Base-by-base conservation (phyloP, 164 flowering plant genomes). In the Vitis cinerea region DNA sequence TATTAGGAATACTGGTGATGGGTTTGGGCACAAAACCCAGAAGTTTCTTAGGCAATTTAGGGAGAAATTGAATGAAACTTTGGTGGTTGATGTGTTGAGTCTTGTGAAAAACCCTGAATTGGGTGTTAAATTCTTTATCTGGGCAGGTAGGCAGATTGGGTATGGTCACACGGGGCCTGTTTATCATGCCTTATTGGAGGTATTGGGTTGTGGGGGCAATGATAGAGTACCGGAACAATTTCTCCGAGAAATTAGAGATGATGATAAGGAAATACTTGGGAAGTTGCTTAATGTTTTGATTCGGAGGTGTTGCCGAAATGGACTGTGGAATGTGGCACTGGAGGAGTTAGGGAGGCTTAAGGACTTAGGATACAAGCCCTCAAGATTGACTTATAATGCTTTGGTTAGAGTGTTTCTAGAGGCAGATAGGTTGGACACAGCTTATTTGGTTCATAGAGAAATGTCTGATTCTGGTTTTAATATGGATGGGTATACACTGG, bases 321-420 rank as follows among this genome's bases (percentile, higher is more conserved):
- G 94, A 67, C 67, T 74, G 68, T 94, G 97, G 97, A 88, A 85
- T 80, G 61, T 76, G 48, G 99, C 97, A 9, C 64, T 94, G 69
- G 97, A 91, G 82, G 97, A 94, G 89, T 75, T 94, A 15, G 97
- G 95, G 66, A 89, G 95, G 88, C 86, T 92, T 11, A 94, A 94
- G 79, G 87, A 87, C 75, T 86, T 82, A 49, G 97, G 99, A 19
- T 88, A 83, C 67, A 88, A 80, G 78, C 90, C 97, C 0, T 80
- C 91, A 0, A 81, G 82, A 60, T 59, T 56, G 9, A 92, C 97
- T 2, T 92, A 92, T 70, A 87, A 79, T 85, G 95, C 90, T 13
- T 77, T 94, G 79, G 70, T 92, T 78, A 87, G 74, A 64, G 97
- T 88, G 30, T 87, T 90, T 74, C 67, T 92, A 51, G 75, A 83